Evolutionary conservation across 75 land plant species (phyloP).

Genomic region (Selaginella moellendorffii): DNA sequence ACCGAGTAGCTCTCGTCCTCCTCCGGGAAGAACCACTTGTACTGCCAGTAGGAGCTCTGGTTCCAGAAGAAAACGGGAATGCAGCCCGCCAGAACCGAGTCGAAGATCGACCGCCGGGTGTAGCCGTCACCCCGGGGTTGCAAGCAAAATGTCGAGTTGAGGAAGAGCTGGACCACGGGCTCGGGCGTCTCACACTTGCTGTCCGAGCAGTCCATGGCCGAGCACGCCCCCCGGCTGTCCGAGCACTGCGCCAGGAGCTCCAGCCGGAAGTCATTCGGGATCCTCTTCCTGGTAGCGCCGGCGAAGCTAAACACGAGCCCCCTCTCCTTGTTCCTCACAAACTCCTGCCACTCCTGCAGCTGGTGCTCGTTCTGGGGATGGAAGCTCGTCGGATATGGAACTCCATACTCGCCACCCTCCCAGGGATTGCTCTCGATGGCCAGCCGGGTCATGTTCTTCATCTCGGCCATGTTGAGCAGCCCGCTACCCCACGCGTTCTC

Average conservation of each 20-base stretch:
- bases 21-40: conserved; percentile 43
- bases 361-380: conserved; percentile 40
- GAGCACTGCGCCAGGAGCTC: conserved; percentile 31
- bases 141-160: conserved; percentile 40
- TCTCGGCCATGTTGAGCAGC: conserved; percentile 17
- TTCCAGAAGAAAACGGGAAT: conserved; percentile 61
- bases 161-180: conserved; percentile 30
- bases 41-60: conserved; percentile 55
- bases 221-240: conserved; percentile 19
- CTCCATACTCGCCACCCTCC: conserved; percentile 31
- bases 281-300: conserved; percentile 34
- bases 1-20: conserved; percentile 32
- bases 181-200: conserved; percentile 30
- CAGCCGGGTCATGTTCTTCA: conserved; percentile 38
- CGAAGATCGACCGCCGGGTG: conserved; percentile 62
- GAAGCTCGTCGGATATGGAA: conserved; percentile 63
- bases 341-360: conserved; percentile 38
- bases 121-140: conserved; percentile 60
- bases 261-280: conserved; percentile 29
- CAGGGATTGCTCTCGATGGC: conserved; percentile 38
- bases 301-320: conserved; percentile 43
- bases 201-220: conserved; percentile 21
- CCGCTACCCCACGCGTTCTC: conserved; percentile 1
- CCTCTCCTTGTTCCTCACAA: conserved; percentile 14
- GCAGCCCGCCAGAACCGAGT: conserved; percentile 62